Evolutionary conservation across 2,329 filamentous ascomycete species (phyloP).

Genomic region (Trichoderma endophyticum): DNA sequence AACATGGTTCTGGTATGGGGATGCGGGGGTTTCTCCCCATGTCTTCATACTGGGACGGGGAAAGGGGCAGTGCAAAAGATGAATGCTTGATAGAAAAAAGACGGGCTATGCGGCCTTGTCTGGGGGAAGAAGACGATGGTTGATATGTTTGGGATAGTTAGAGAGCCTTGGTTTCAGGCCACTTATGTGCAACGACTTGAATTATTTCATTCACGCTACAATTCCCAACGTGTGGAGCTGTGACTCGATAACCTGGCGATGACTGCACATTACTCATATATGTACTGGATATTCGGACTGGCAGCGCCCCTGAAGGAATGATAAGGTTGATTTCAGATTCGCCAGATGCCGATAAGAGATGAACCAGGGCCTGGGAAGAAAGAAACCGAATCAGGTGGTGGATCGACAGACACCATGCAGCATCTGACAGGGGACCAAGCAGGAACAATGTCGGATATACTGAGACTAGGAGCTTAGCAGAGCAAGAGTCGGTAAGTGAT

Average conservation of each 20-base stretch:
- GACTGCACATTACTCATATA: background rate
- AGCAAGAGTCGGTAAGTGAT: background rate
- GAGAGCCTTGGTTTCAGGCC: slow-evolving; percentile 1
- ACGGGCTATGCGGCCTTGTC: background rate
- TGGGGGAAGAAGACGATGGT: background rate
- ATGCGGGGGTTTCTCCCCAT: background rate
- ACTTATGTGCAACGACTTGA: slow-evolving; percentile 10
- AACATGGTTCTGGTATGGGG: background rate
- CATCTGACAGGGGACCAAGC: background rate
- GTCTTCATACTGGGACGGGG: background rate
- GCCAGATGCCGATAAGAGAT: background rate
- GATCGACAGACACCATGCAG: background rate
- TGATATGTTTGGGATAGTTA: background rate
- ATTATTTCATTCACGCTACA: background rate
- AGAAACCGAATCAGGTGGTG: background rate
- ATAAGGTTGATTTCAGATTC: background rate
- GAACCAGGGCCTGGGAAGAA: background rate
- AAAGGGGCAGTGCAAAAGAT: background rate
- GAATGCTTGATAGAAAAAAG: background rate
- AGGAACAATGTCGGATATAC: background rate
- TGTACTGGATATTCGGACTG: background rate
- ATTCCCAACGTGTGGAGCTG: background rate
- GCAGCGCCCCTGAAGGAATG: background rate
- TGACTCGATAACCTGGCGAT: background rate
- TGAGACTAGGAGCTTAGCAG: background rate